Percentiles rank a stretch among this genome's conserved stretches.
Evolutionary conservation across 2,329 filamentous ascomycete species (phyloP).

Genomic region (Epichloe sibirici): DNA sequence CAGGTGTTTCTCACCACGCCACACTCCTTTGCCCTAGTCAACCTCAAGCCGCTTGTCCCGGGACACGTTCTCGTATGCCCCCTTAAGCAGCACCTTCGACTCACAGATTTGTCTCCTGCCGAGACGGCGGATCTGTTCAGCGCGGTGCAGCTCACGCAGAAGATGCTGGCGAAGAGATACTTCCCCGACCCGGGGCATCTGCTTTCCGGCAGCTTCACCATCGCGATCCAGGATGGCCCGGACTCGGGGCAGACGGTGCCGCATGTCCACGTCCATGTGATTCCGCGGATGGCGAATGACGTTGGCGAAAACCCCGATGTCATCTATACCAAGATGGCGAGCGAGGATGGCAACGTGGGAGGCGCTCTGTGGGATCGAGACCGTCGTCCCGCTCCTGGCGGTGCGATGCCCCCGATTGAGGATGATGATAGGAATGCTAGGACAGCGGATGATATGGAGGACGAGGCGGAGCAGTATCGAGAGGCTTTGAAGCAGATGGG

Average conservation of each 20-base stretch:
- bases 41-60: slow-evolving; percentile 85
- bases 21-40: slow-evolving; percentile 78
- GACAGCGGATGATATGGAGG: slow-evolving; percentile 62
- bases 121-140: slow-evolving; percentile 76
- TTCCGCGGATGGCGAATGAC: slow-evolving; percentile 53
- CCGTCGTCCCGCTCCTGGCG: slow-evolving; percentile 34
- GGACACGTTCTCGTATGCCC: slow-evolving; percentile 91
- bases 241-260: slow-evolving; percentile 89
- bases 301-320: slow-evolving; percentile 42
- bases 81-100: slow-evolving; percentile 51
- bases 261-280: slow-evolving; percentile 88
- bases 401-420: slow-evolving; percentile 57
- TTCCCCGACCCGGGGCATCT: slow-evolving; percentile 32
- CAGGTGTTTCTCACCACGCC: slow-evolving; percentile 80
- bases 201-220: slow-evolving; percentile 63
- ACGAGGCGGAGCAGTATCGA: slow-evolving; percentile 60
- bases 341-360: slow-evolving; percentile 73
- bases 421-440: slow-evolving; percentile 57
- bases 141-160: slow-evolving; percentile 73
- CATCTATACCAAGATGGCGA: slow-evolving; percentile 74
- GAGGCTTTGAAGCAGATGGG: slow-evolving; percentile 25
- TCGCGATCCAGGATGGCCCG: slow-evolving; percentile 86
- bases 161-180: slow-evolving; percentile 53
- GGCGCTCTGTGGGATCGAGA: slow-evolving; percentile 49
- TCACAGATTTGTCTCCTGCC: slow-evolving; percentile 57